Conservation (phyloP, 495 filamentous ascomycete genomes). For the Penicillium longicatenatum region DNA sequence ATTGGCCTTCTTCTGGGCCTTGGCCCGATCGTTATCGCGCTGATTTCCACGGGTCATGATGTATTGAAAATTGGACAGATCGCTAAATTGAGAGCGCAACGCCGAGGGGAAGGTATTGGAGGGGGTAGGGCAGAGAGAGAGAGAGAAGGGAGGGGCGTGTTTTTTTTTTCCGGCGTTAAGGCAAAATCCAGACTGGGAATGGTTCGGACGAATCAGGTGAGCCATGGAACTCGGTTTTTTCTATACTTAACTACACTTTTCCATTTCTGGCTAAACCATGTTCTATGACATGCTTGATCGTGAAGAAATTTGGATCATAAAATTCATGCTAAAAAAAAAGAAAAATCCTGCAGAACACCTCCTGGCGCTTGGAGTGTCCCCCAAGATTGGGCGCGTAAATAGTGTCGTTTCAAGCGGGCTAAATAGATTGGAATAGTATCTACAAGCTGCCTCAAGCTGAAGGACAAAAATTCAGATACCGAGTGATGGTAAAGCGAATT, state of each 20-base stretch:
- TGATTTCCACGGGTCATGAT: constrained; percentile 93
- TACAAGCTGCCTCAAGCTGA: too few species aligned
- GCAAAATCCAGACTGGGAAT: not conserved
- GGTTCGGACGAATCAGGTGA: constrained; percentile 11
- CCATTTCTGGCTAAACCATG: not conserved
- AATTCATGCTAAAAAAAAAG: not conserved
- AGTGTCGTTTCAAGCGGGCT: not conserved
- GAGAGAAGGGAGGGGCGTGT: constrained; percentile 7
- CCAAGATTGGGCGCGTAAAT: constrained; percentile 23
- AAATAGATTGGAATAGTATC: too few species aligned
- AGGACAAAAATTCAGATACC: too few species aligned
- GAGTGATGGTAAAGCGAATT: too few species aligned
- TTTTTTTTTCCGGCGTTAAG: constrained; percentile 5
- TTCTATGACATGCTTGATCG: not conserved
- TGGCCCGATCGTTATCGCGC: constrained; percentile 84
- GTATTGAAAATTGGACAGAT: constrained; percentile 12
- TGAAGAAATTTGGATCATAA: not conserved
- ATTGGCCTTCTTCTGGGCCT: constrained; percentile 68
- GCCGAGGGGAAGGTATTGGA: not conserved
- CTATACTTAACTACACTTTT: not conserved
- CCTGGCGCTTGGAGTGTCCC: constrained; percentile 6
- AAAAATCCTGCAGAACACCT: constrained; percentile 1
- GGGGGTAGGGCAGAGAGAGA: not conserved
- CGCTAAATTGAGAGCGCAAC: constrained; percentile 7
- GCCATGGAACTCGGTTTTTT: constrained; percentile 6